phyloP scores from a whole-genome alignment of 441 rosid species.

The Erodium texanum region DNA sequence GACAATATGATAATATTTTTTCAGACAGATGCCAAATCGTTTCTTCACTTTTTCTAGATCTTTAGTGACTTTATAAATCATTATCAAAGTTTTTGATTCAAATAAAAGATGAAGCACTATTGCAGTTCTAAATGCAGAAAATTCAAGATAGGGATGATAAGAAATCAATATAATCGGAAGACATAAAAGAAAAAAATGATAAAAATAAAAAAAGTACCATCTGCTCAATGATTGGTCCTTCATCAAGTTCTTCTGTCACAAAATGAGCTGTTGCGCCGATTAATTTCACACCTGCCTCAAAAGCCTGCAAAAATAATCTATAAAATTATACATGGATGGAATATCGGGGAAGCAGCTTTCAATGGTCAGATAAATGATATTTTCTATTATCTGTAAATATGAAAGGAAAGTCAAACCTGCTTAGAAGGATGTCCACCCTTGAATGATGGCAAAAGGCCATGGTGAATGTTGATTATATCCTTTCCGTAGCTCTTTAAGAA shows the following conservation, averaged over 20 bases:
- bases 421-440: slow-evolving; percentile 70
- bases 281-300: slow-evolving; percentile 86
- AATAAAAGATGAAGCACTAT: too few relatives aligned
- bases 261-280: slow-evolving; percentile 93
- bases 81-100: too few relatives aligned
- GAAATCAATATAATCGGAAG: too few relatives aligned
- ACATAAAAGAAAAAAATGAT: background rate
- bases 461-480: slow-evolving; percentile 92
- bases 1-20: too few relatives aligned
- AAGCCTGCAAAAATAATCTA: slow-evolving; percentile 61
- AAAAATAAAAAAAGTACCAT: slow-evolving; percentile 38
- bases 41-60: too few relatives aligned
- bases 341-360: too few relatives aligned
- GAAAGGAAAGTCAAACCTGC: slow-evolving; percentile 44
- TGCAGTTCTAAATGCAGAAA: too few relatives aligned
- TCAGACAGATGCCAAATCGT: too few relatives aligned
- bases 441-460: slow-evolving; percentile 95
- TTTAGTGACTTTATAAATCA: too few relatives aligned
- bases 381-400: slow-evolving; percentile 7
- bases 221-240: slow-evolving; percentile 89
- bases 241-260: slow-evolving; percentile 86
- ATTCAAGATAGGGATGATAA: too few relatives aligned
- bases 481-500: slow-evolving; percentile 70
- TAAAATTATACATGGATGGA: slow-evolving; percentile 19
- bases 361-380: slow-evolving; percentile 5